phyloP scores from a whole-genome alignment of 257 asterid species.

The Gardenia jasminoides region DNA sequence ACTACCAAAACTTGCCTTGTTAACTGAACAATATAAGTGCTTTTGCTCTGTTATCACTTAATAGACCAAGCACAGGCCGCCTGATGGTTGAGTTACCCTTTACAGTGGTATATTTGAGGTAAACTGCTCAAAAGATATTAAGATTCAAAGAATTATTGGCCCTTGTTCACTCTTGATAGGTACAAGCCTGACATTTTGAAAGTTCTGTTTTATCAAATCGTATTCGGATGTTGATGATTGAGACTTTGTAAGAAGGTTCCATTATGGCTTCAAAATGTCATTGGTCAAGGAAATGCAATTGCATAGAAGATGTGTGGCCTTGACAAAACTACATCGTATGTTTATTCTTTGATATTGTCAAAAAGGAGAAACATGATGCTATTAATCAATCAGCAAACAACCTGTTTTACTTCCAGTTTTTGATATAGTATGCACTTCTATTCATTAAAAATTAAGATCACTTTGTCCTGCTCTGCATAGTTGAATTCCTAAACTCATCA shows the following conservation, averaged over 20 bases:
- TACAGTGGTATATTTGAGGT: conserved; percentile 95
- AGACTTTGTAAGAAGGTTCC: conserved; percentile 76
- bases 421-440: conserved; percentile 69
- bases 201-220: conserved; percentile 12
- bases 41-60: background rate
- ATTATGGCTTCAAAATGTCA: conserved; percentile 69
- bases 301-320: conserved; percentile 99
- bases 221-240: conserved; percentile 26
- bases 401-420: conserved; percentile 86
- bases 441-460: no score
- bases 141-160: conserved; percentile 92
- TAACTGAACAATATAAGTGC: background rate
- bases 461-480: conserved; percentile 7
- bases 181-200: conserved; percentile 30
- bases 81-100: conserved; percentile 19
- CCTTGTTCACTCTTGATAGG: conserved; percentile 99
- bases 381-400: conserved; percentile 81
- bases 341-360: conserved; percentile 72
- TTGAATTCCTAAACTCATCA: conserved; percentile 24
- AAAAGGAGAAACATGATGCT: conserved; percentile 89
- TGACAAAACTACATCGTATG: conserved; percentile 85
- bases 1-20: background rate
- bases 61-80: no score
- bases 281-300: conserved; percentile 93
- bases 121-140: conserved; percentile 92